Base-by-base conservation (phyloP, 1,284 basidiomycete species). In the Laetiporus sulphureus region DNA sequence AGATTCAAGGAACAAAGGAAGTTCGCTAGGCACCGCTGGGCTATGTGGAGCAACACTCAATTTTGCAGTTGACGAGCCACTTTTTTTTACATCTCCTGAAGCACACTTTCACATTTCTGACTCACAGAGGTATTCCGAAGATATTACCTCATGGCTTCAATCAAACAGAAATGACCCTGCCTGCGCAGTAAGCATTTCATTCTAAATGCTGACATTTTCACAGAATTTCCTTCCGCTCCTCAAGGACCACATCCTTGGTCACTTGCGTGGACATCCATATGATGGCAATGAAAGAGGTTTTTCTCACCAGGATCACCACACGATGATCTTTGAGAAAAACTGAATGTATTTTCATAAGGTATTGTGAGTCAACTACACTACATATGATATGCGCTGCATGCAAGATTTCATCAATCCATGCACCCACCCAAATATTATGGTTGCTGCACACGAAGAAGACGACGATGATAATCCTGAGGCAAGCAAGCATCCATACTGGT, bases 301-400 rank as follows among this genome's bases (percentile, higher is more conserved):
- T 42, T 40, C 48, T 0, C 22, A 41, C 5, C 24, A n/a, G 1
- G 50, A 58, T 6, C 47, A 40, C 2, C 7, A 25, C 3, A 13
- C 8, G 5, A 49, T 53, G 15, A 44, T 37, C 2, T 50, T 68
- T 13, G 22, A 38, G 1, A 42, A 60, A 19, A 39, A 60, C 27
- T 21, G 22, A 3, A 51, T 71, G 0, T 67, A 61, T 42, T 27
- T 35, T 0, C 53, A 60, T 36, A 54, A 57, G 16, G 49, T 44
- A 0, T 32, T 64, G 18, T 46, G 51, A 0, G 43, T 72, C 37
- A 67, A 71, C 37, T 72, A 67, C 48, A 72, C 66, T 0, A 69
- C 65, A 4, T 72, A 73, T 40, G 61, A 73, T 37, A 36, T 67
- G 10, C 53, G 55, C 2, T 53, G 59, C 3, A 52, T 52, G 10